phyloP scores from a whole-genome alignment of 768 basidiomycete genomes.

The Stropharia rugosoannulata region DNA sequence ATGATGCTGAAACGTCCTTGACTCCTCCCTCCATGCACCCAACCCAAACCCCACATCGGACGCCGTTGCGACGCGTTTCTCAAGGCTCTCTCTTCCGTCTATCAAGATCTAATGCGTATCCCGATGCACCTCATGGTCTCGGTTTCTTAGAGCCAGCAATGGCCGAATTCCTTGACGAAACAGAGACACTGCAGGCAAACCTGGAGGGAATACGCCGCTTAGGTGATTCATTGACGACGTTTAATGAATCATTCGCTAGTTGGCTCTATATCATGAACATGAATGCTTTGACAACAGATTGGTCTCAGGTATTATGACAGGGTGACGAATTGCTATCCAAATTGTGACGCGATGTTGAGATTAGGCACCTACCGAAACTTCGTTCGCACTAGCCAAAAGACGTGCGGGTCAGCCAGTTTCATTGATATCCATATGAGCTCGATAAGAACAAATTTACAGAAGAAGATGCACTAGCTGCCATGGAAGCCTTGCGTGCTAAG shows the following conservation, averaged over 20 bases:
- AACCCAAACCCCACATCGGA: constrained; percentile 60
- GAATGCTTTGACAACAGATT: constrained; percentile 93
- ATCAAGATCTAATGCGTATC: constrained; percentile 71
- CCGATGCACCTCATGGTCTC: constrained; percentile 79
- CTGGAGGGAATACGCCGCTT: constrained; percentile 69
- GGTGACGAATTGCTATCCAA: neutral
- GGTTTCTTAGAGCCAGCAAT: constrained; percentile 85
- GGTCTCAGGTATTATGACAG: constrained; percentile 65
- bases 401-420: constrained; percentile 50
- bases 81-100: constrained; percentile 88
- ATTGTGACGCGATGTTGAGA: constrained; percentile 8
- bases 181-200: constrained; percentile 76
- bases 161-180: constrained; percentile 86
- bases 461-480: constrained; percentile 54
- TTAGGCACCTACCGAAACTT: constrained; percentile 61
- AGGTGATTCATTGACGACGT: constrained; percentile 73
- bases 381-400: constrained; percentile 55
- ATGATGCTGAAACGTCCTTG: neutral
- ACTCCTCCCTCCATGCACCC: constrained; percentile 20
- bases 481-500: constrained; percentile 47
- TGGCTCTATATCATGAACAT: constrained; percentile 92
- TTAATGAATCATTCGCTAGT: constrained; percentile 93
- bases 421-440: neutral
- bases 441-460: constrained; percentile 34
- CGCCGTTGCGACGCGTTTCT: constrained; percentile 86